Base-by-base conservation (phyloP, 2,329 filamentous ascomycete species). In the Talaromyces sp. region DNA sequence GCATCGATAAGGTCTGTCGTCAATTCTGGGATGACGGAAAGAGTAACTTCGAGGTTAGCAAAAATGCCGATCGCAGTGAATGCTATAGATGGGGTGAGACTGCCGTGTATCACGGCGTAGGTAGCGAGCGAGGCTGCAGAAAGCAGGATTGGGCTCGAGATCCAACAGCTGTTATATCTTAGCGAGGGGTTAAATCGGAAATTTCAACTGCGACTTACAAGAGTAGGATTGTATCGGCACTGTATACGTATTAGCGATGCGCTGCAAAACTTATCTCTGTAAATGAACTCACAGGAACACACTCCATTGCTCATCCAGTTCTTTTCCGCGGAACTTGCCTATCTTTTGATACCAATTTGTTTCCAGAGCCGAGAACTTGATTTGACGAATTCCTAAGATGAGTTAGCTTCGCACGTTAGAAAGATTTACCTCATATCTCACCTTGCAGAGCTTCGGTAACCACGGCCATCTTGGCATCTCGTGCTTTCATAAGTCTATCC, bases 311-410 rank as follows among this genome's bases (percentile, higher is more conserved):
- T 85, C 86, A 5, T 78, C 76, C 10, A 94, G 82, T 73, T 94
- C 91, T 56, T 83, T 84, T 50, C 88, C 84, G 71, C 91, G 83
- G 8, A 88, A 85, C 67, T 83, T 75, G 67, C 83, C 76, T 73
- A 95, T 90, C 67, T 88, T 90, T 16, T 83, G 81, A 73, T 92
- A 87, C 91, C 91, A 94, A 69, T 90, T 86, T 22, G 81, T 78
- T 74, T 94, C 91, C 1, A 92, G 77, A 0, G 91, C 91, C 0
- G 90, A 90, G 70, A 94, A 93, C 72, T 95, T 95, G 78, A 95
- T 92, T 75, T 95, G 91, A 1, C 90, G 86, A 68, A 94, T 93
- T 8, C 91, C 61, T 63, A 13, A 14, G 5, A 48, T 9, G 22
- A 24, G 41, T 63, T 37, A 63, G 61, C 24, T 48, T 24, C 19